Base-by-base conservation (phyloP, 1,284 basidiomycete species). In the Leccinum colubrinum region DNA sequence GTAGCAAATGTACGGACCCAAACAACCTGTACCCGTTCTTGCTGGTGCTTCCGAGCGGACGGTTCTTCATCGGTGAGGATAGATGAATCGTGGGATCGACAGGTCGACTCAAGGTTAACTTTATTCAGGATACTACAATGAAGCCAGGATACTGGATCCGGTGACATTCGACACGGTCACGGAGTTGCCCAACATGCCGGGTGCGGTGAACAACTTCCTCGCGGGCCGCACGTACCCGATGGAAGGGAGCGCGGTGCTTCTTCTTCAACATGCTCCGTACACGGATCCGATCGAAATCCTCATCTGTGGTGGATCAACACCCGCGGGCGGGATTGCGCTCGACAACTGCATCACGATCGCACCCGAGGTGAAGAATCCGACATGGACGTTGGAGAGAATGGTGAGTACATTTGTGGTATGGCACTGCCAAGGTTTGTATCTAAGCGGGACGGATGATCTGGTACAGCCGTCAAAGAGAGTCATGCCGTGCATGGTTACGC, bases 11-110 rank as follows among this genome's bases (percentile, higher is more conserved):
- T 1, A 90, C 90, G 2, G 86, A 91, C 67, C 89, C 89, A 1
- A 85, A 88, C 70, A 91, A 91, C 67, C 70, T 91, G 55, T 92
- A 91, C 68, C 90, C 89, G 0, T 91, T 90, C 78, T 76, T 91
- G n/a, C 75, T 86, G 59, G 80, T 90, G 9, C 79, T 91, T 20
- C 88, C 90, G 0, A 86, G 84, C 54, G 83, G 84, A 2, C 79
- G 80, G 27, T 74, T 91, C 70, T 90, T 91, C 27, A 80, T 87
- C 50, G 85, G 88, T 87, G 60, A 66, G 83, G 3, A 52, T 6
- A 12, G 1, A 8, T 0, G 25, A 15, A 1, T 3, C 27, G 15
- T 7, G 1, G 0, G 1, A 33, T 35, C 2, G 0, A 30, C 65
- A n/a, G 6, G n/a, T 60, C 60, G 59, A 35, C 14, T 41, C 3